Percentiles rank a stretch among this genome's conserved stretches.
Conservation (phyloP, 1,284 basidiomycete genomes). For the Apiotrichum laibachii region DNA sequence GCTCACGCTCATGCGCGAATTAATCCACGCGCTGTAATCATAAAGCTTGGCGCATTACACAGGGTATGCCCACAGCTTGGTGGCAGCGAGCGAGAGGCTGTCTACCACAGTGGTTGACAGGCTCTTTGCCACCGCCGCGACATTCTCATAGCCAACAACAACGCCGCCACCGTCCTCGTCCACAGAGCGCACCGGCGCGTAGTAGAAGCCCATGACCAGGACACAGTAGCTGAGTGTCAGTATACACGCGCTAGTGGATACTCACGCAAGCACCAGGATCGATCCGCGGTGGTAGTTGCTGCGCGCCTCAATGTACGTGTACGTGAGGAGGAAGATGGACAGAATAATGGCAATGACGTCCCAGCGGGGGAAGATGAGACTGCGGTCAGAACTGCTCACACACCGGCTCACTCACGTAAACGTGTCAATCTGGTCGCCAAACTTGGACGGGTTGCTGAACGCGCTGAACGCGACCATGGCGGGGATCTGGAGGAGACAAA, state of each 20-base stretch:
- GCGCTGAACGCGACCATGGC: slow-evolving; percentile 99
- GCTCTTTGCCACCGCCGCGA: background rate
- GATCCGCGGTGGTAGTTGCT: slow-evolving; percentile 95
- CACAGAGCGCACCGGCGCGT: slow-evolving; percentile 54
- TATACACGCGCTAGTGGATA: slow-evolving; percentile 1
- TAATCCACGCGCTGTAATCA: too few relatives aligned
- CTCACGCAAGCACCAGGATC: slow-evolving; percentile 82
- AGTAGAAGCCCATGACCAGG: slow-evolving; percentile 74
- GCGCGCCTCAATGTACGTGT: slow-evolving; percentile 97
- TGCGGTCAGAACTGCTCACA: slow-evolving; percentile 42
- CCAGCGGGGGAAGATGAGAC: slow-evolving; percentile 97
- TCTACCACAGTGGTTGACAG: background rate
- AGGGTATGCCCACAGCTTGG: slow-evolving; percentile 7
- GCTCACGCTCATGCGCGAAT: too few relatives aligned
- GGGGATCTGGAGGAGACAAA: slow-evolving; percentile 95
- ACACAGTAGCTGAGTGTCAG: slow-evolving; percentile 64
- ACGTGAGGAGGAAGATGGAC: slow-evolving; percentile 94
- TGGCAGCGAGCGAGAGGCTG: background rate
- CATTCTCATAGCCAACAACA: slow-evolving; percentile 5
- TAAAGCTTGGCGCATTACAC: too few relatives aligned
- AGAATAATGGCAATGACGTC: slow-evolving; percentile 93
- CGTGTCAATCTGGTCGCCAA: slow-evolving; percentile 77
- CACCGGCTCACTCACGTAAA: slow-evolving; percentile 66
- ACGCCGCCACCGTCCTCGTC: background rate
- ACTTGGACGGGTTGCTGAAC: slow-evolving; percentile 77